Percentiles rank a stretch among this genome's conserved stretches.
Evolutionary conservation across 208 protist genomes (phyloP).

Genomic region (Leishmania braziliensis): DNA sequence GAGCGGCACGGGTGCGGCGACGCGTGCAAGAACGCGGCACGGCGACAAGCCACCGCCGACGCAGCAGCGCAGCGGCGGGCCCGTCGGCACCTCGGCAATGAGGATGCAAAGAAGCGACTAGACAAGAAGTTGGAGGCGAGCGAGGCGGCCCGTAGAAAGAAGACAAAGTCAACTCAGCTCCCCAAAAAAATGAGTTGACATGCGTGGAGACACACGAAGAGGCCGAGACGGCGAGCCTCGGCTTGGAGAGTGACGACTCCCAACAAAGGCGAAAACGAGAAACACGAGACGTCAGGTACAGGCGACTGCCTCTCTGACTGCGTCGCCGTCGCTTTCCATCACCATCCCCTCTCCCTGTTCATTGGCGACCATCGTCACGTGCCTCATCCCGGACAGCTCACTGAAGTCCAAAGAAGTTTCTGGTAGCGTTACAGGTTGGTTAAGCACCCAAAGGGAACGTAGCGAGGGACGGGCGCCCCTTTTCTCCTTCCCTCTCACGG

Average conservation of each 20-base stretch:
- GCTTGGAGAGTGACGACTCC: not conserved
- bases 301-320: not conserved
- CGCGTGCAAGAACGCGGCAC: slow-evolving; percentile 61
- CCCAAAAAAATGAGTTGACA: slow-evolving; percentile 26
- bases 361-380: not conserved
- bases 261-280: too few species aligned
- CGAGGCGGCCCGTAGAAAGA: slow-evolving; percentile 69
- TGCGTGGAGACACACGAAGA: not conserved
- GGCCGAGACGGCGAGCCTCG: not conserved
- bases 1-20: slow-evolving; percentile 87
- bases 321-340: not conserved
- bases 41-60: slow-evolving; percentile 62
- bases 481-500: not conserved
- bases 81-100: slow-evolving; percentile 68
- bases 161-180: slow-evolving; percentile 8
- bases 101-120: slow-evolving; percentile 68
- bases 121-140: slow-evolving; percentile 54
- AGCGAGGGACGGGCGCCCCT: not conserved
- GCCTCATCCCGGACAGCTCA: not conserved
- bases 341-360: not conserved
- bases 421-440: not conserved
- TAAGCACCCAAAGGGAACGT: not conserved
- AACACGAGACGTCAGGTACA: not conserved
- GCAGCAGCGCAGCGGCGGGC: slow-evolving; percentile 53
- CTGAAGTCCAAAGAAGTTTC: too few species aligned